Base-by-base conservation (phyloP, 2,329 filamentous ascomycete species). In the Trichoderma pleuroti region DNA sequence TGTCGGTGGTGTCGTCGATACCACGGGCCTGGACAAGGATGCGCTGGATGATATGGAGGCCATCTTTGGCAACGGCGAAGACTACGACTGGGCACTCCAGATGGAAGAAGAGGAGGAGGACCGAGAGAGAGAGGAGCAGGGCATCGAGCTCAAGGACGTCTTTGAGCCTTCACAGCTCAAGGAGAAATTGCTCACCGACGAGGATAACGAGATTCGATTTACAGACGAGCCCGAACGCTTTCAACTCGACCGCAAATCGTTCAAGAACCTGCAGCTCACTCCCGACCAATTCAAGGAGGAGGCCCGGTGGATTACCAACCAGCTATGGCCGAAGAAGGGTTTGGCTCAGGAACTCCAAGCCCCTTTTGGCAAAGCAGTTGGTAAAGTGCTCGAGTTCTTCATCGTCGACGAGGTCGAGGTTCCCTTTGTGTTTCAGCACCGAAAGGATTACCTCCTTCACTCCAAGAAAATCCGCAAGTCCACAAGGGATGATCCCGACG, bases 371-470 rank as follows among this genome's bases (percentile, higher is more conserved):
- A 92, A 92, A 76, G 93, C 95, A 6, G 91, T 99, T 68, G 90
- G 91, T 75, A 97, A 97, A 80, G 94, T 98, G 12, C 86, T 99
- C 49, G 93, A 98, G 76, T 98, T 98, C 78, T 93, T 99, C 81
- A 93, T 97, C 64, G 90, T 95, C 5, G 94, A 98, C 74, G 93
- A 97, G 75, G 93, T 95, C 76, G 96, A 99, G 80, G 94, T 98
- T 1, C 95, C 96, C 0, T 99, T 97, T 80, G 96, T 99, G 75
- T 98, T 98, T 81, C 95, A 98, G 80, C 96, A 99, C 78, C 93
- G 96, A 72, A 97, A 98, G 81, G 96, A 99, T 80, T 99, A 98
- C 78, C 87, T 99, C 56, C 97, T 99, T 70, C 93, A 98, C 77
- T 92, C 92, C 28, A 91, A 91, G 74, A 94, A 93, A 77, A 86